A percentile compares a stretch with the other conserved stretches of the same genome.
Conservation (phyloP, 2,329 filamentous ascomycete species). For the Aspergillus ochraceoroseus region DNA sequence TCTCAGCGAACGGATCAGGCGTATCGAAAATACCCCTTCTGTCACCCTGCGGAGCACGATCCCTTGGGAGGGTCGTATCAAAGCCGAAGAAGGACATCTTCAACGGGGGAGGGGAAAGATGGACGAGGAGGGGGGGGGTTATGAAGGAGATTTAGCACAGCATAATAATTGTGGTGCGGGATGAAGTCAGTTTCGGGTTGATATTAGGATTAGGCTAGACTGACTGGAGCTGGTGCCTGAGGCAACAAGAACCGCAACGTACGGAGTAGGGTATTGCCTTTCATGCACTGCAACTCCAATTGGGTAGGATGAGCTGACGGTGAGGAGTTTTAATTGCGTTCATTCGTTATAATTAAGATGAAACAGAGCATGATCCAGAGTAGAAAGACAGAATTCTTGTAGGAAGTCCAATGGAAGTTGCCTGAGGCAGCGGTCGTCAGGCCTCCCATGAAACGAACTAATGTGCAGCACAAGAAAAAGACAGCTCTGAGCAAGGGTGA, state of each 20-base stretch:
- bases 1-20: conserved; percentile 81
- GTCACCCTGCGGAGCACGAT: conserved; percentile 62
- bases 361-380: too few relatives aligned
- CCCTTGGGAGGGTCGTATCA: conserved; percentile 62
- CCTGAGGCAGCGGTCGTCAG: too few relatives aligned
- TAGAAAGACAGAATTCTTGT: too few relatives aligned
- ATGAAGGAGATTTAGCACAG: conserved; percentile 19
- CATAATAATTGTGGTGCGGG: conserved; percentile 25
- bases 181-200: conserved; percentile 24
- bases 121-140: conserved; percentile 16
- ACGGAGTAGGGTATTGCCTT: too few relatives aligned
- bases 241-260: conserved; percentile 6
- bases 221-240: conserved; percentile 12
- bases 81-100: conserved; percentile 91
- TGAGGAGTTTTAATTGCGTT: too few relatives aligned
- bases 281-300: neutral
- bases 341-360: too few relatives aligned
- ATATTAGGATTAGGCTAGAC: conserved; percentile 21
- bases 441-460: too few relatives aligned
- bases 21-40: conserved; percentile 73
- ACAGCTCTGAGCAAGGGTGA: too few relatives aligned
- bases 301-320: neutral
- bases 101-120: conserved; percentile 19
- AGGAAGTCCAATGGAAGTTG: too few relatives aligned
- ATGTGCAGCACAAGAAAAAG: too few relatives aligned